phyloP scores from a whole-genome alignment of 352 stramenopile genomes.

The Globisporangium recalcitrans region DNA sequence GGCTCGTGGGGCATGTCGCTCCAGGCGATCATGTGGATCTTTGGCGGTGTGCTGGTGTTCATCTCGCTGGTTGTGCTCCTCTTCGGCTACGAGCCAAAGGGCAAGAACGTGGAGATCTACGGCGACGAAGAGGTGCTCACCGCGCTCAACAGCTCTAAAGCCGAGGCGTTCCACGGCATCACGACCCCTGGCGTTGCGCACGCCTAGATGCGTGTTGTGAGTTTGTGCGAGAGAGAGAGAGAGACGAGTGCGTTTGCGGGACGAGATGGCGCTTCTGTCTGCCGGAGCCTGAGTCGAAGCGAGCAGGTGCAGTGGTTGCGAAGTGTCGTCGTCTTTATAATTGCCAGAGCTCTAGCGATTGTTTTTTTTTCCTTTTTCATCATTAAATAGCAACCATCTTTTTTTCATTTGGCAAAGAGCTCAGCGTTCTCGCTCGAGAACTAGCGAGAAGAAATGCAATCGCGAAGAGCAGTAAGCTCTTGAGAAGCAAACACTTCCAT shows the following conservation, averaged over 20 bases:
- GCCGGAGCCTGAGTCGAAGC: neutral
- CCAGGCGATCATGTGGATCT: slow-evolving; percentile 68
- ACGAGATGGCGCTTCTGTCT: neutral
- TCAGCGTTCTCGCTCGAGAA: too few relatives aligned
- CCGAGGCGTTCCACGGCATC: slow-evolving; percentile 2
- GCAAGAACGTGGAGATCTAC: slow-evolving; percentile 61
- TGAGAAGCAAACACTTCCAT: too few relatives aligned
- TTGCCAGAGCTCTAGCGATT: neutral
- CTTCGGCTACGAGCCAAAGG: slow-evolving; percentile 66
- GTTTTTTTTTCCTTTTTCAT: neutral
- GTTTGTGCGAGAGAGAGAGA: neutral
- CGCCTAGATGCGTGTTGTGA: neutral
- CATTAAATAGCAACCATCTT: neutral
- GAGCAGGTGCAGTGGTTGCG: too few relatives aligned
- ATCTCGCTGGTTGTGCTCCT: slow-evolving; percentile 42
- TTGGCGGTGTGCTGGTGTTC: slow-evolving; percentile 53
- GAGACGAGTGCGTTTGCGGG: too few relatives aligned
- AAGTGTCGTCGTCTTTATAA: neutral
- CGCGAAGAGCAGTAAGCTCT: too few relatives aligned
- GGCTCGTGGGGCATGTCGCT: slow-evolving; percentile 45
- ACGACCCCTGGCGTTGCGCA: slow-evolving; percentile 4
- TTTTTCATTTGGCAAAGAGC: neutral
- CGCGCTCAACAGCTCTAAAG: slow-evolving; percentile 8
- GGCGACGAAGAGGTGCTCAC: slow-evolving; percentile 12
- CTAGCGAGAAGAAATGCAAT: too few relatives aligned